Base-by-base conservation (phyloP, 2,329 filamentous ascomycete genomes). In the Drechslerella coelobrocha region DNA sequence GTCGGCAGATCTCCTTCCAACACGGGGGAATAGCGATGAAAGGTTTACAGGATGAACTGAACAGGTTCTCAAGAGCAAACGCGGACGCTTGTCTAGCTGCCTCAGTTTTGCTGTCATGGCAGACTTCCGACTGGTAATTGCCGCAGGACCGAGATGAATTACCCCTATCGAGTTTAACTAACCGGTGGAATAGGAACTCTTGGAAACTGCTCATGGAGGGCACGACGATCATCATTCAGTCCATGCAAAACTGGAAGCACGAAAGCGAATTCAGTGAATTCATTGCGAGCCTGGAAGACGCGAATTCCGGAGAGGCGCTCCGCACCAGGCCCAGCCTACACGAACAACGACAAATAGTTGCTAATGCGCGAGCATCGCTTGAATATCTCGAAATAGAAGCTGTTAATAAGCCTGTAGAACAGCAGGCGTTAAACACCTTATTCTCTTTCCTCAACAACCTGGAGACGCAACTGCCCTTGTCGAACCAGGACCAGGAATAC, bases 171-270 rank as follows among this genome's bases (percentile, higher is more conserved):
- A 61, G 60, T 72, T 75, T 65, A 39, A 74, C 73, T 77, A 61
- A 76, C 81, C 83, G 76, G 83, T 74, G 65, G 26, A 72, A 75
- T 78, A 96, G 92, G 90, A 88, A 89, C 79, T 90, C 88, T 80
- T 97, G 93, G 93, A 91, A 89, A 73, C 92, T 92, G 74, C 82
- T 97, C 69, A 94, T 96, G 83, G 90, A 93, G 77, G 93, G 92
- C 68, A 92, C 92, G 71, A 91, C 90, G 61, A 92, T 90, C 61
- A 91, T 97, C 57, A 89, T 97, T 74, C 88, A 91, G 76, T 89
- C 90, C 45, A 97, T 97, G 92, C 89, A 92, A 73, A 84, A 86
- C 12, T 95, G 91, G 92, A 91, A 91, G 79, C 88, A 95, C 75
- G 89, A 95, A 78, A 97, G 92, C 31, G 86, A 92, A 73, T 93